A percentile compares a stretch with the other conserved stretches of the same genome.
Evolutionary conservation across 192 early-diverging fungal species (phyloP).

Genomic region (Entomortierella chlamydospora): DNA sequence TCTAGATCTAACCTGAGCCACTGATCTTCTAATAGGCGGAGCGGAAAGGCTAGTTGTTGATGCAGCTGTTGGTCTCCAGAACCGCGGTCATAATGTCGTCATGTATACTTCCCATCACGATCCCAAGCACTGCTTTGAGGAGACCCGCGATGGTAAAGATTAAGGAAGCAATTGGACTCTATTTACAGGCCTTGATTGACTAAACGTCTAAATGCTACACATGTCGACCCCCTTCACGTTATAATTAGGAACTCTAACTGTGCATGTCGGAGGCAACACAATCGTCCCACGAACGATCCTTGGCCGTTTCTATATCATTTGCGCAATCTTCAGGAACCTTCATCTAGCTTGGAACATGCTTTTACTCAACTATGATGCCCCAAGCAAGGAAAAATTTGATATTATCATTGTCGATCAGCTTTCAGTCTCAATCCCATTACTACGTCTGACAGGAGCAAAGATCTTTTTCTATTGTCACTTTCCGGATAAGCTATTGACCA

Average conservation of each 20-base stretch:
- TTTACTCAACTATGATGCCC: slow-evolving; percentile 54
- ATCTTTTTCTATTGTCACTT: slow-evolving; percentile 98
- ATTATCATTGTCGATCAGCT: slow-evolving; percentile 91
- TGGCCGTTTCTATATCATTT: slow-evolving; percentile 84
- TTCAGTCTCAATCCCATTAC: slow-evolving; percentile 84
- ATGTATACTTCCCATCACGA: slow-evolving; percentile 96
- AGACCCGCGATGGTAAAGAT: slow-evolving; percentile 82
- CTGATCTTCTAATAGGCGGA: slow-evolving; percentile 67
- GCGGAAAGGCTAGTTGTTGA: slow-evolving; percentile 96
- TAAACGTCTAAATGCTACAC: too few relatives aligned
- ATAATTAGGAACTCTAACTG: slow-evolving; percentile 75
- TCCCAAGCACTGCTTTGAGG: slow-evolving; percentile 87
- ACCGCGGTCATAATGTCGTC: slow-evolving; percentile 79
- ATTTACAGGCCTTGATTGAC: too few relatives aligned
- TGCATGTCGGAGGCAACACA: slow-evolving; percentile 78
- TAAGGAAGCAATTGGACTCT: background rate
- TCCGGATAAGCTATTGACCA: slow-evolving; percentile 88
- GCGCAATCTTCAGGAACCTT: slow-evolving; percentile 83
- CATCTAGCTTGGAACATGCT: slow-evolving; percentile 65
- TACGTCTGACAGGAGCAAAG: slow-evolving; percentile 72
- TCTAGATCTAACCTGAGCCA: background rate
- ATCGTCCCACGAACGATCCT: slow-evolving; percentile 76
- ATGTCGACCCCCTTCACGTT: too few relatives aligned
- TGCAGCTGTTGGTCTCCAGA: slow-evolving; percentile 84
- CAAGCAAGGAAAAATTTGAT: slow-evolving; percentile 68